phyloP scores from a whole-genome alignment of 2,329 filamentous ascomycete genomes.

The Botrytis medusae region DNA sequence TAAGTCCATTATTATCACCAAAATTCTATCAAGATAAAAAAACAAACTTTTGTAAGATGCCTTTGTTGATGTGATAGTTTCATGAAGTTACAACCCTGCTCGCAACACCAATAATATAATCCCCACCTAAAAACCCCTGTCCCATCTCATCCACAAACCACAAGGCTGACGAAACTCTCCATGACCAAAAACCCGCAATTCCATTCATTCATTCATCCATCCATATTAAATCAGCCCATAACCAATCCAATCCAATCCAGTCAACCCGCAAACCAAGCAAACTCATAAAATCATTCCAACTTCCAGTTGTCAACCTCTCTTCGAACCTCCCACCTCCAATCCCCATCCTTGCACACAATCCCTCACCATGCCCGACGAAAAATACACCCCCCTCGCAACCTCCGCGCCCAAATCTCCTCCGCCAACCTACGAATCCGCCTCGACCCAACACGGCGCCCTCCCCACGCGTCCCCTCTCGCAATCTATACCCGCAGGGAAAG shows the following conservation, averaged over 20 bases:
- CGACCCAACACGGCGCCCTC: constrained; percentile 32
- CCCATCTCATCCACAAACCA: neutral
- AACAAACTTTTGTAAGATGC: neutral
- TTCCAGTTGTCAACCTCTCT: neutral
- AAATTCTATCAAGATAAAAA: accelerated
- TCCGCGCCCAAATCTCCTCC: constrained; percentile 25
- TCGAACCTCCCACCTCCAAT: neutral
- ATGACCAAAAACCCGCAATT: neutral
- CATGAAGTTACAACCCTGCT: neutral
- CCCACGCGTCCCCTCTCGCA: constrained; percentile 27
- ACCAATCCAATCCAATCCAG: neutral
- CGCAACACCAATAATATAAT: neutral
- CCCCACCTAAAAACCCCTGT: constrained; percentile 7
- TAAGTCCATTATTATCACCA: neutral
- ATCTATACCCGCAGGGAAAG: constrained; percentile 24
- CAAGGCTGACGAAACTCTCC: constrained; percentile 17
- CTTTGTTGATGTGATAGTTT: too few relatives aligned
- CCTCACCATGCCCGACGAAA: neutral
- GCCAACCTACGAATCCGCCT: constrained; percentile 35
- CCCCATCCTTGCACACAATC: too few relatives aligned
- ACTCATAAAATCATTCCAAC: neutral
- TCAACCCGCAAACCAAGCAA: neutral
- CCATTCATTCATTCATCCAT: neutral
- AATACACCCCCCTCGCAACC: neutral
- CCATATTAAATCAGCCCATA: neutral